Conservation (phyloP, 148 eudicot genomes). For the Pharnaceum exiguum region DNA sequence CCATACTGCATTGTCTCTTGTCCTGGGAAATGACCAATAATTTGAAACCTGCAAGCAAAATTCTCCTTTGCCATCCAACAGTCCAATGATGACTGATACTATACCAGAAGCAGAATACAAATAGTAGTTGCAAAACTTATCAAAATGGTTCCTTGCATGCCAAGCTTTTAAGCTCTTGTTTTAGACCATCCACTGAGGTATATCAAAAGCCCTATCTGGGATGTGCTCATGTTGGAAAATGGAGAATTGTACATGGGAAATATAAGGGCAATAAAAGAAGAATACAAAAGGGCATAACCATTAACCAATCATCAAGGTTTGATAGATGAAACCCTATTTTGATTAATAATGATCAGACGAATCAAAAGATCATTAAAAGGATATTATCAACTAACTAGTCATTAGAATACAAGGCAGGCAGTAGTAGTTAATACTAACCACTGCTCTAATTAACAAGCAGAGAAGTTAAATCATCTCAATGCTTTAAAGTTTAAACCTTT, state of each 20-base stretch:
- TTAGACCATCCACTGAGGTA: too few species aligned
- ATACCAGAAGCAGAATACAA: slow-evolving; percentile 22
- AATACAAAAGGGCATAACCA: neutral
- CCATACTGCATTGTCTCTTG: slow-evolving; percentile 26
- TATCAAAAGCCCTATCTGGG: neutral
- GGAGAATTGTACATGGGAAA: neutral
- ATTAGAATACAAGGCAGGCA: slow-evolving; percentile 2
- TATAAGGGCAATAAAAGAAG: neutral
- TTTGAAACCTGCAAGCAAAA: slow-evolving; percentile 27
- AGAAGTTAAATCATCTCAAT: slow-evolving; percentile 1
- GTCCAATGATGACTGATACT: too few species aligned
- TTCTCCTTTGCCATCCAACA: slow-evolving; percentile 18
- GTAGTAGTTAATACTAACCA: neutral
- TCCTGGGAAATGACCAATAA: slow-evolving; percentile 28
- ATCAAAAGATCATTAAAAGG: neutral
- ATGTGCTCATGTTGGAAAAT: neutral
- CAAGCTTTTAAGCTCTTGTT: slow-evolving; percentile 13
- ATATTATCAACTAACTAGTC: slow-evolving; percentile 12
- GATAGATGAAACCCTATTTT: slow-evolving; percentile 23
- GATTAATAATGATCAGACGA: slow-evolving; percentile 2
- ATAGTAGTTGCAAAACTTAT: neutral
- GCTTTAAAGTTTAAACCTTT: too few species aligned
- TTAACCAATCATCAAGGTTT: too few species aligned
- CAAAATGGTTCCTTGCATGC: slow-evolving; percentile 25
- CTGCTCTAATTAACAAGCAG: neutral